Conservation (phyloP, 2,329 filamentous ascomycete genomes). For the Phialocephala sp. region DNA sequence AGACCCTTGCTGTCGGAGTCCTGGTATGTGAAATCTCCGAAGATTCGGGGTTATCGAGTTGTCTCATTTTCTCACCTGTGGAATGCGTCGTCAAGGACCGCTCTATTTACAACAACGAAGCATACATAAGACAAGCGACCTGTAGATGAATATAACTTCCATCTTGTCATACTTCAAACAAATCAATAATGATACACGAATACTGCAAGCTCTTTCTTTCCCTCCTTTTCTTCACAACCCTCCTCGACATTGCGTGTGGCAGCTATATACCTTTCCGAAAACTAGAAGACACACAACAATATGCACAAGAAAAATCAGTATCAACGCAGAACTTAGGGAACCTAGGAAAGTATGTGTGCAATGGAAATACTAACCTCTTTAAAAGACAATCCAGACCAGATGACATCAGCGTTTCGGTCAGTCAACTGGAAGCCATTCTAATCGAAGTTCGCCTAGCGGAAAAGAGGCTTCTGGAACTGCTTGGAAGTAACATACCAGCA, state of each 20-base stretch:
- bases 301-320: not conserved
- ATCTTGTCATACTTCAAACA: constrained; percentile 2
- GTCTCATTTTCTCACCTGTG: constrained; percentile 1
- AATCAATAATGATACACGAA: constrained; percentile 2
- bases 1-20: not conserved
- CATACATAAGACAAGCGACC: not conserved
- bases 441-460: constrained; percentile 14
- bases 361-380: constrained; percentile 17
- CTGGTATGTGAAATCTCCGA: not conserved
- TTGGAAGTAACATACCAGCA: not conserved
- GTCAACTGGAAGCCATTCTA: constrained; percentile 17
- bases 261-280: constrained; percentile 17
- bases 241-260: constrained; percentile 10
- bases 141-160: not conserved
- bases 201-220: constrained; percentile 14
- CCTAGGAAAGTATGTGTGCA: constrained; percentile 30
- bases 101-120: constrained; percentile 12
- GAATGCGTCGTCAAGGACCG: constrained; percentile 19
- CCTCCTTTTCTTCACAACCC: constrained; percentile 12
- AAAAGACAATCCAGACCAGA: constrained; percentile 18
- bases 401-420: constrained; percentile 18
- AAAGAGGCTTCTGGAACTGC: constrained; percentile 12
- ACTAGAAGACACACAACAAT: not conserved
- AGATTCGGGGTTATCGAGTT: not conserved
- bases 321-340: constrained; percentile 16